Evolutionary conservation across 73 alveolate species (phyloP).

Genomic region (Paramecium bursaria): DNA sequence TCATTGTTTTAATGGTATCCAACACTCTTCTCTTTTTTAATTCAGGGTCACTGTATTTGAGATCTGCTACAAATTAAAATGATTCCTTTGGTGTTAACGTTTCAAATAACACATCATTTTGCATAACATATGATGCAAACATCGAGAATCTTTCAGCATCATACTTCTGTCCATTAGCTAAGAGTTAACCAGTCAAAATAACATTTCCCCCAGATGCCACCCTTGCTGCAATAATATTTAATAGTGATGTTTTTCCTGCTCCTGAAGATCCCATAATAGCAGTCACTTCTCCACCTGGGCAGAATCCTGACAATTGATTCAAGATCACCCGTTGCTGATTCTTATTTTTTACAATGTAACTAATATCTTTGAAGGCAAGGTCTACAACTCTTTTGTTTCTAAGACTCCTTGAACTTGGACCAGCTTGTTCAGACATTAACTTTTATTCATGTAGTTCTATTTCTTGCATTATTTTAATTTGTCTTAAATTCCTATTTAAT

Average conservation of each 20-base stretch:
- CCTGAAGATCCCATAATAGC: conserved; percentile 75
- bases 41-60: conserved; percentile 59
- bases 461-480: too few species aligned
- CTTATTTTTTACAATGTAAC: background rate
- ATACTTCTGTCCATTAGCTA: conserved; percentile 47
- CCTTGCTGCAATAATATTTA: conserved; percentile 65
- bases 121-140: conserved; percentile 86
- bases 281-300: conserved; percentile 62
- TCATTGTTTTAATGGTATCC: conserved; percentile 58
- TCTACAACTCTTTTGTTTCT: conserved; percentile 50
- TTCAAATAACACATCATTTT: conserved; percentile 70
- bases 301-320: conserved; percentile 73
- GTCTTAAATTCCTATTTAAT: too few species aligned
- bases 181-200: conserved; percentile 42
- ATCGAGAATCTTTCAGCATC: conserved; percentile 71
- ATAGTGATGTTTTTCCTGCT: conserved; percentile 72
- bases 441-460: too few species aligned
- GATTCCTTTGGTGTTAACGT: conserved; percentile 65
- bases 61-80: conserved; percentile 71
- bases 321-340: conserved; percentile 66
- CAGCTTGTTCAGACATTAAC: too few species aligned
- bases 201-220: background rate
- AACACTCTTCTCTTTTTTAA: background rate
- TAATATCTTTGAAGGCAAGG: conserved; percentile 21
- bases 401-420: conserved; percentile 27